Evolutionary conservation across 768 basidiomycete genomes (phyloP), one percentile per base, ranked within the genome.

Genomic region (Naganishia onofrii): DNA sequence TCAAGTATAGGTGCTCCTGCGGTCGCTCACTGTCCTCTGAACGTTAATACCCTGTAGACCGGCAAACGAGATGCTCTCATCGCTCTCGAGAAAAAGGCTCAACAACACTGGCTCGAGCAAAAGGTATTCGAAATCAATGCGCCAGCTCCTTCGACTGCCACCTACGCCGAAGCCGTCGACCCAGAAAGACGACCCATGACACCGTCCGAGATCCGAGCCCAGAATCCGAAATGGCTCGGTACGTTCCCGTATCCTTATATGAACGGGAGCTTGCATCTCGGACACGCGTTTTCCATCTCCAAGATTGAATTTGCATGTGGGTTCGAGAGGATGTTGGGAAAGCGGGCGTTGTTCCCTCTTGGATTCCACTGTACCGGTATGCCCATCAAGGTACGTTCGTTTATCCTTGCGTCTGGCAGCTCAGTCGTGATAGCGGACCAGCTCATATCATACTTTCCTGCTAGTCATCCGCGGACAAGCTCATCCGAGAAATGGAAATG

Each of bases 351-450:
- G 74, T 98, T 97, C 83, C 96, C 96, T n/a, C 90, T 94, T 77
- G 96, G 92, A 57, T 91, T 96, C 82, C 96, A 99, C 83, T 91
- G 90, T 75, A 99, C 96, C 6, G 96, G 96, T 38, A 90, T 99
- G 92, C 96, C 96, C 46, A 99, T 99, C 85, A 98, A 97, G 87
- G 95, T 92, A 71, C 70, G 89, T 83, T 38, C n/a, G n/a, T n/a
- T n/a, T n/a, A n/a, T n/a, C n/a, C n/a, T n/a, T 56, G 21, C 28
- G 8, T 21, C n/a, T 31, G 23, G 19, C n/a, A 13, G n/a, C n/a
- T n/a, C n/a, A n/a, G n/a, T n/a, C n/a, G n/a, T n/a, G n/a, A 44
- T 4, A 32, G 56, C 28, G 67, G 26, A 65, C 34, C 26, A 21
- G 38, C 32, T 15, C 65, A 51, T 13, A 15, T 70, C 55, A 21